Evolutionary conservation across 192 early-diverging fungal genomes (phyloP), one percentile per base, ranked within the genome.

Genomic region (Coemansia sp.): DNA sequence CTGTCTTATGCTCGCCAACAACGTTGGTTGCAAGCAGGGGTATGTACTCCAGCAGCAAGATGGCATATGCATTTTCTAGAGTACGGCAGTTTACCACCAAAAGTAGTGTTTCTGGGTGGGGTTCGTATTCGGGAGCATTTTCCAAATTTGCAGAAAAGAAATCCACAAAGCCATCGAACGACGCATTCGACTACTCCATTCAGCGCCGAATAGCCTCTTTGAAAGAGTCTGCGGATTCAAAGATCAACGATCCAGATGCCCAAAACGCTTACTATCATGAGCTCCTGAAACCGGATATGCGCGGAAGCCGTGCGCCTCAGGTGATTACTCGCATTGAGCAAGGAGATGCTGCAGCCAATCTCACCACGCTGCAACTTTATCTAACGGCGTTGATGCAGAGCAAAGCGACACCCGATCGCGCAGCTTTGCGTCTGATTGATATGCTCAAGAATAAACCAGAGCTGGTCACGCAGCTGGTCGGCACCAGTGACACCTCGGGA

Each of bases 241-340:
- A 71, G 45, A n/a, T 56, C 20, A 34, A 66, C 18, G 51, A 34
- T 17, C 32, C 68, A 1, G 68, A 68, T 32, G 66, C 60, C n/a
- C 80, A 83, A 32, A 83, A 83, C 36, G 49, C 60, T 2, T 83
- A 83, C 59, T 83, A 83, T 28, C 65, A 67, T 16, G 80, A 71
- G 65, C 58, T 83, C 48, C 68, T 83, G 10, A 77, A 66, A 31
- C 61, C 80, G 12, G 67, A 64, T 5, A 71, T 71, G 64, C 57
- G 51, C 22, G 72, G 63, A 32, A 68, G 56, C 36, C 67, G 60
- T 57, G 68, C 80, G 29, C 68, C 80, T 3, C 28, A 77, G 57
- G 80, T 77, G 6, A 56, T 83, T 36, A 54, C 80, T 12, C 68
- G 80, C 36, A 67, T 83, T 32, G 80, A 83, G 52, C 75, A 83